Conservation (phyloP, 345 rosid species). For the Eucalyptus caleyi region DNA sequence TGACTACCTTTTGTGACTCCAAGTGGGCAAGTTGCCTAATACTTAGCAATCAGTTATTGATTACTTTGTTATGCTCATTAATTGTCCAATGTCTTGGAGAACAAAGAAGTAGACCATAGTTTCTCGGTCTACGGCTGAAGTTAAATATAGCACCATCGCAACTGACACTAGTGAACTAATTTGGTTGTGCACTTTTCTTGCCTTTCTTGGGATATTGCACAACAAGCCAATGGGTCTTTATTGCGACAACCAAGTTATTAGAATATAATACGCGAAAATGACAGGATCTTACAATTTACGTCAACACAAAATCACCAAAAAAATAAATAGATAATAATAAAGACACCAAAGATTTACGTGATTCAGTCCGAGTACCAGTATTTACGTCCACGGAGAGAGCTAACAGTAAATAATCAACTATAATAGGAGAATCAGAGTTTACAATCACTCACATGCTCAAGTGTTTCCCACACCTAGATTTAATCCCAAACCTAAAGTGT, state of each 20-base stretch:
- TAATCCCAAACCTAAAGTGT: no score
- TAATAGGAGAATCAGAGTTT: no score
- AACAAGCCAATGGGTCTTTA: neutral
- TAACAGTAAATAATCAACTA: fast-evolving
- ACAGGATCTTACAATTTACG: no score
- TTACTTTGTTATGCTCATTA: neutral
- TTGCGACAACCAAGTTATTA: neutral
- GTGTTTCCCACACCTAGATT: no score
- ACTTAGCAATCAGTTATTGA: neutral
- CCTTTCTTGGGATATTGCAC: neutral
- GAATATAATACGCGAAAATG: no score
- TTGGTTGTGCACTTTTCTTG: neutral
- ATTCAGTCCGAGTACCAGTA: fast-evolving
- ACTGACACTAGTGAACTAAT: neutral
- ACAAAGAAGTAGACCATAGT: neutral
- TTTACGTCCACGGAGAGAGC: fast-evolving
- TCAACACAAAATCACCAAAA: no score
- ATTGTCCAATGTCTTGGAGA: neutral
- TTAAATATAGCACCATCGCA: neutral
- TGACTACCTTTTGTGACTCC: neutral
- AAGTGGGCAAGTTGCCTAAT: neutral
- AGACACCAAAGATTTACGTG: no score
- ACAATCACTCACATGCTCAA: fast-evolving
- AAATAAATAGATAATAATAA: no score
- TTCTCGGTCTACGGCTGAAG: neutral